A percentile compares a stretch with the other conserved stretches of the same genome.
Conservation (phyloP, 2,329 filamentous ascomycete genomes). For the Colletotrichum sp. region DNA sequence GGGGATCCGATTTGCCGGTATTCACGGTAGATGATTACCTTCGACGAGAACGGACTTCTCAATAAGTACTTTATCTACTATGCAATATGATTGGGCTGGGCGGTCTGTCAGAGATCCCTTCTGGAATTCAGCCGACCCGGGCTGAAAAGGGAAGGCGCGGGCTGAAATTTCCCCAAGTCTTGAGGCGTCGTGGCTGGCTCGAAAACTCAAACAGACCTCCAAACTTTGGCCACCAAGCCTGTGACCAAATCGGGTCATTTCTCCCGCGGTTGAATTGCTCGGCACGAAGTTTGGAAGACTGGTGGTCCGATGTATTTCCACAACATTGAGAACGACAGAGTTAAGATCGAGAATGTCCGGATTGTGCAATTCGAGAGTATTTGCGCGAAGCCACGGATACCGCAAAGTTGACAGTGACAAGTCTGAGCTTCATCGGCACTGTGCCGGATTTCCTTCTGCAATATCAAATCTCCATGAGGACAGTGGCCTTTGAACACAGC, state of each 20-base stretch:
- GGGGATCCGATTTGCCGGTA: not conserved
- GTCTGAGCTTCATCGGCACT: not conserved
- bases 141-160: not conserved
- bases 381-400: not conserved
- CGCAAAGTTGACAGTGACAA: not conserved
- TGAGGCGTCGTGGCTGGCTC: not conserved
- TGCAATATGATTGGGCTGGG: not conserved
- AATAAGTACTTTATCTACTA: too few species aligned
- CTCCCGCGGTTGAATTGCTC: not conserved
- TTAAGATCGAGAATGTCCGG: not conserved
- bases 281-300: not conserved
- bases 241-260: not conserved
- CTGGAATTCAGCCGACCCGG: not conserved
- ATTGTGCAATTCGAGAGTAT: not conserved
- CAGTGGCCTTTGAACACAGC: not conserved
- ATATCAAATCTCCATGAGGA: not conserved
- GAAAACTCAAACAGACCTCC: not conserved
- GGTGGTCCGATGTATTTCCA: not conserved
- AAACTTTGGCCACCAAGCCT: not conserved
- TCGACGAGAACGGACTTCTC: not conserved
- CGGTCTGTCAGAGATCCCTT: not conserved
- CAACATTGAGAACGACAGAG: not conserved
- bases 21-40: not conserved
- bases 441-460: not conserved
- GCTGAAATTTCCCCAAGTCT: not conserved